Percentiles rank a stretch among this genome's conserved stretches.
Evolutionary conservation across 352 stramenopile species (phyloP).

Genomic region (Aphanomyces stellatus): DNA sequence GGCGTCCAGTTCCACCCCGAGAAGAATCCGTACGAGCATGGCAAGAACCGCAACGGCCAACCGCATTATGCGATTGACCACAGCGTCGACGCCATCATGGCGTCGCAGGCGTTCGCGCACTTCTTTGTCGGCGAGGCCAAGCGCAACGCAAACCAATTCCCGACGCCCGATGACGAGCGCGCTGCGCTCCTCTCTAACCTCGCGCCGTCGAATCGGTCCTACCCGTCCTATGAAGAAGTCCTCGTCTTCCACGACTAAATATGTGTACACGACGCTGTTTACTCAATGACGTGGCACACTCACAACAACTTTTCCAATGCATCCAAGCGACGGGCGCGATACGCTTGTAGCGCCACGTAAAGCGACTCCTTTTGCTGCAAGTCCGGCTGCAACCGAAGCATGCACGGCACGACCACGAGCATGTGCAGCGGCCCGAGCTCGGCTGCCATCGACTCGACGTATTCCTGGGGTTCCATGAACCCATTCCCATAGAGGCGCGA

Average conservation of each 20-base stretch:
- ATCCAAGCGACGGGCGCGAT: constrained; percentile 34
- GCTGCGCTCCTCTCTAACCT: constrained; percentile 59
- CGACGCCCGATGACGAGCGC: constrained; percentile 34
- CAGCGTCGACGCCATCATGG: constrained; percentile 41
- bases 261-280: too few relatives aligned
- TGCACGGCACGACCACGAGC: constrained; percentile 54
- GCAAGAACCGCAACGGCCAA: constrained; percentile 35
- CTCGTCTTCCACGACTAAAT: not conserved
- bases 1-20: constrained; percentile 90
- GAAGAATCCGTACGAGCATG: constrained; percentile 88
- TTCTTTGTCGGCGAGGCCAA: not conserved
- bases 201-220: not conserved
- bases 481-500: constrained; percentile 64
- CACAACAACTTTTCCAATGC: constrained; percentile 24
- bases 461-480: constrained; percentile 66
- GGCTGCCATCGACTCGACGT: constrained; percentile 51
- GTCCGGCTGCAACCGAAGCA: constrained; percentile 55
- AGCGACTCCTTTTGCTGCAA: constrained; percentile 45
- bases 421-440: constrained; percentile 47
- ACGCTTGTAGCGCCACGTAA: constrained; percentile 42
- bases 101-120: constrained; percentile 37
- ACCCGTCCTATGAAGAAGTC: constrained; percentile 8
- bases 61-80: constrained; percentile 83
- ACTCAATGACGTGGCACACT: too few relatives aligned
- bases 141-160: constrained; percentile 6